These are phyloP conservation scores for Neurospora sp. DNA, from an alignment of 495 filamentous ascomycete species.

Conservation along the genomic window DNA sequence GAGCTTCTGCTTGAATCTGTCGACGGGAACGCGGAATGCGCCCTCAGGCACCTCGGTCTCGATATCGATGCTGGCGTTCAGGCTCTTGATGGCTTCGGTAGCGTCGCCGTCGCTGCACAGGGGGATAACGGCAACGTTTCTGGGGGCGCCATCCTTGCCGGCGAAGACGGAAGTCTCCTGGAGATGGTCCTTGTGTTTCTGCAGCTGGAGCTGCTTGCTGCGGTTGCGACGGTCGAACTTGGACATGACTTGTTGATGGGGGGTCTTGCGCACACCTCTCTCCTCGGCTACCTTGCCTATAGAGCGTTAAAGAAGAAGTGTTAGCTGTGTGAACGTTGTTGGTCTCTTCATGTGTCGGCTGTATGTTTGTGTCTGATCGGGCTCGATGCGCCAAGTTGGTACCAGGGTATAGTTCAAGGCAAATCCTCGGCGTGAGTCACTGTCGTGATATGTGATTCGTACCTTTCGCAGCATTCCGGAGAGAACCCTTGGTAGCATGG, in stretches of 20 bases:
- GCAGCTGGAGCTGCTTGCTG: conserved; percentile 71
- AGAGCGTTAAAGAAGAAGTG: not conserved
- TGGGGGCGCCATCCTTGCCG: conserved; percentile 75
- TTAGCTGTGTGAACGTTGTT: conserved; percentile 4
- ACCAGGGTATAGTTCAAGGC: not conserved
- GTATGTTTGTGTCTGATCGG: not conserved
- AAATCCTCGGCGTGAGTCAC: conserved; percentile 6
- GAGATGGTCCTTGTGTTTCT: conserved; percentile 70
- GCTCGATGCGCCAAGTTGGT: not conserved
- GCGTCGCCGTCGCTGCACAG: conserved; percentile 63
- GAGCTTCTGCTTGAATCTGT: conserved; percentile 86
- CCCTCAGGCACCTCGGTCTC: conserved; percentile 52
- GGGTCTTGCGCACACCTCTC: conserved; percentile 67
- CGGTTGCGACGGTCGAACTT: conserved; percentile 92
- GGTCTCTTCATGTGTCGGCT: not conserved
- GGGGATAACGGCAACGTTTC: conserved; percentile 86
- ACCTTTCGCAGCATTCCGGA: conserved; percentile 81
- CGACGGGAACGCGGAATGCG: conserved; percentile 56
- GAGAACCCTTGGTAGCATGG: conserved; percentile 75
- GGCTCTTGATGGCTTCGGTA: conserved; percentile 49
- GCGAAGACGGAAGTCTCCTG: conserved; percentile 69
- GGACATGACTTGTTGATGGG: conserved; percentile 93
- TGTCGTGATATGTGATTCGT: conserved; percentile 3
- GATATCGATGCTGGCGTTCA: conserved; percentile 76
- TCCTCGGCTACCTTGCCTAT: conserved; percentile 34